Conservation (phyloP, 495 filamentous ascomycete genomes). For the Penicillium arizonense region DNA sequence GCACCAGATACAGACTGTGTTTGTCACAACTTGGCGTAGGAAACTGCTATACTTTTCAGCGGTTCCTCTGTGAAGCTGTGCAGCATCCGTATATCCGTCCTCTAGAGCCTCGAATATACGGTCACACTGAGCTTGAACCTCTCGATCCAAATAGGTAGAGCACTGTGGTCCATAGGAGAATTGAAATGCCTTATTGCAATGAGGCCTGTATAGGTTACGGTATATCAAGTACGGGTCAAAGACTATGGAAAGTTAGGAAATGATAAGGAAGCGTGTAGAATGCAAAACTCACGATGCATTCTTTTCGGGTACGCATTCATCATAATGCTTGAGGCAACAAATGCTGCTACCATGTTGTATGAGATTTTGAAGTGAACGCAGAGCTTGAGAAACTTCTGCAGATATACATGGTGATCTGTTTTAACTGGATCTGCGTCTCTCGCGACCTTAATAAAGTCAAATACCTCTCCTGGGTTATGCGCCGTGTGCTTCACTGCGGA, state of each 20-base stretch:
- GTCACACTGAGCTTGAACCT: constrained; percentile 11
- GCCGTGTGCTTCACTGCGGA: constrained; percentile 15
- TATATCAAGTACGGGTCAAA: constrained; percentile 1
- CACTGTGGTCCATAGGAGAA: constrained; percentile 6
- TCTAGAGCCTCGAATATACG: constrained; percentile 6
- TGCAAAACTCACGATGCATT: constrained; percentile 25
- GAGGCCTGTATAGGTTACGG: constrained; percentile 11
- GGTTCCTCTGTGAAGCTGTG: constrained; percentile 5
- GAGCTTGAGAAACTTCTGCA: constrained; percentile 16
- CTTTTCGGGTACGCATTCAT: constrained; percentile 24
- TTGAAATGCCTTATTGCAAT: constrained; percentile 13
- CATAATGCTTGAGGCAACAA: constrained; percentile 28
- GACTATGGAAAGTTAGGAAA: constrained; percentile 2
- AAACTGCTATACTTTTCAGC: constrained; percentile 1
- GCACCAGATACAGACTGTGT: constrained; percentile 23
- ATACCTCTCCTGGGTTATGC: constrained; percentile 9
- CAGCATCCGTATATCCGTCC: constrained; percentile 6
- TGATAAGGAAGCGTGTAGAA: not conserved
- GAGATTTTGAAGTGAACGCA: not conserved
- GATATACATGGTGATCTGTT: constrained; percentile 16
- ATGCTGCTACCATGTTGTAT: constrained; percentile 14
- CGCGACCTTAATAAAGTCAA: constrained; percentile 21
- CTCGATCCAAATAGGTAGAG: constrained; percentile 7
- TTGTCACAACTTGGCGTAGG: constrained; percentile 2
- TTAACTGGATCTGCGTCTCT: constrained; percentile 9